These are phyloP conservation scores for Penicilliopsis zonata DNA, from an alignment of 495 filamentous ascomycete genomes.

Conservation along the genomic window DNA sequence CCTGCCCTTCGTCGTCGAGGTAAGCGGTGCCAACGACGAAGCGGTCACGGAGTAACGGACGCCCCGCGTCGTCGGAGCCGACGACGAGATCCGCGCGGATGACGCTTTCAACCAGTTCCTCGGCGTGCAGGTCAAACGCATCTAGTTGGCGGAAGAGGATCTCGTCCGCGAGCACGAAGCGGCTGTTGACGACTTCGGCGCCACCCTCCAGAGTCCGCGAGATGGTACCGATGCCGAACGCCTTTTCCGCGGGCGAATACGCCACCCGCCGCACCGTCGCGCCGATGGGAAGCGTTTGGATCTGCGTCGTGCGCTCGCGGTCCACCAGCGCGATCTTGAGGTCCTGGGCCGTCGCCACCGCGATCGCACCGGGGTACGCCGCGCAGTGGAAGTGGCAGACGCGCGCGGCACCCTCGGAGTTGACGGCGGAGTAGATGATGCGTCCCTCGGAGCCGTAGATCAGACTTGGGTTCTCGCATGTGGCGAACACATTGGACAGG, in stretches of 20 bases:
- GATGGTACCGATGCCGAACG: constrained; percentile 81
- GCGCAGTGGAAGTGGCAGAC: constrained; percentile 73
- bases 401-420: constrained; percentile 69
- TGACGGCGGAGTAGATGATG: constrained; percentile 90
- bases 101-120: constrained; percentile 78
- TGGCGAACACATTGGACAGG: constrained; percentile 81
- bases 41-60: constrained; percentile 42
- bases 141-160: constrained; percentile 44
- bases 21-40: constrained; percentile 85
- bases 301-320: constrained; percentile 73
- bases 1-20: constrained; percentile 44
- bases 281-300: constrained; percentile 61
- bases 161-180: constrained; percentile 51
- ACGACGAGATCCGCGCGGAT: constrained; percentile 64
- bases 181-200: constrained; percentile 44
- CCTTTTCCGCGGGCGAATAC: constrained; percentile 67
- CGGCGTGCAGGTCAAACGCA: constrained; percentile 36
- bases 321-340: constrained; percentile 78
- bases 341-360: constrained; percentile 63
- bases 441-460: constrained; percentile 83
- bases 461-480: constrained; percentile 84
- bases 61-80: constrained; percentile 39
- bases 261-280: constrained; percentile 81
- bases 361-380: constrained; percentile 70
- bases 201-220: constrained; percentile 45